These are phyloP conservation scores for Trypanosoma lewisi DNA, from an alignment of 208 protist genomes.

Conservation along the genomic window DNA sequence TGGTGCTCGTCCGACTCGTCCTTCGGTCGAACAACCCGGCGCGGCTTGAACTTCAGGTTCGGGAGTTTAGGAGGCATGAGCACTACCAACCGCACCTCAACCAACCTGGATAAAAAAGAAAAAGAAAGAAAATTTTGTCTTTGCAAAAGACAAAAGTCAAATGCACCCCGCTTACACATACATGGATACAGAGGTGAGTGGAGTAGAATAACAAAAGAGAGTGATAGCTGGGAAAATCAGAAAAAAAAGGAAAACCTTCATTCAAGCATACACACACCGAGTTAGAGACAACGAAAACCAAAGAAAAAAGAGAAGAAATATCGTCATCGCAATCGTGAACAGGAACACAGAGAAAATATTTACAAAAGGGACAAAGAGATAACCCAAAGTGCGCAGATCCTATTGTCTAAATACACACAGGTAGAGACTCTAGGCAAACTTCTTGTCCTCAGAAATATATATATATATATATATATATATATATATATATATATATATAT, in stretches of 20 bases:
- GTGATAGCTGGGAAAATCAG: background rate
- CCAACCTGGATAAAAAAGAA: background rate
- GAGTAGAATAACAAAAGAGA: slow-evolving; percentile 7
- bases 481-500: slow-evolving; percentile 5
- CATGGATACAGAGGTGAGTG: background rate
- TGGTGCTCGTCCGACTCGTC: slow-evolving; percentile 23
- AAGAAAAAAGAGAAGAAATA: slow-evolving; percentile 3
- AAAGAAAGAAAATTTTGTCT: slow-evolving; percentile 5
- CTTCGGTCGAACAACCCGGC: slow-evolving; percentile 38
- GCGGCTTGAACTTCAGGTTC: slow-evolving; percentile 69
- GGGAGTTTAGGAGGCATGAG: slow-evolving; percentile 69
- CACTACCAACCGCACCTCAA: background rate
- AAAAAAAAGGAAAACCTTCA: slow-evolving; percentile 7
- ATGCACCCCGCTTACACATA: background rate
- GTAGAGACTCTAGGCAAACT: no score
- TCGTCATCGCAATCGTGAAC: background rate
- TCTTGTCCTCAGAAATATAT: no score
- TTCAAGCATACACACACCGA: no score
- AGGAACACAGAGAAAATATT: background rate
- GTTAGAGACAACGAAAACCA: background rate
- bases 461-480: no score
- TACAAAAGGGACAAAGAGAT: background rate
- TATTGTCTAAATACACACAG: background rate
- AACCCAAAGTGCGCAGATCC: background rate
- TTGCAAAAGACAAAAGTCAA: background rate